phyloP scores from a whole-genome alignment of 139 green algal species.

The Chlamydomonas sphaeroides region DNA sequence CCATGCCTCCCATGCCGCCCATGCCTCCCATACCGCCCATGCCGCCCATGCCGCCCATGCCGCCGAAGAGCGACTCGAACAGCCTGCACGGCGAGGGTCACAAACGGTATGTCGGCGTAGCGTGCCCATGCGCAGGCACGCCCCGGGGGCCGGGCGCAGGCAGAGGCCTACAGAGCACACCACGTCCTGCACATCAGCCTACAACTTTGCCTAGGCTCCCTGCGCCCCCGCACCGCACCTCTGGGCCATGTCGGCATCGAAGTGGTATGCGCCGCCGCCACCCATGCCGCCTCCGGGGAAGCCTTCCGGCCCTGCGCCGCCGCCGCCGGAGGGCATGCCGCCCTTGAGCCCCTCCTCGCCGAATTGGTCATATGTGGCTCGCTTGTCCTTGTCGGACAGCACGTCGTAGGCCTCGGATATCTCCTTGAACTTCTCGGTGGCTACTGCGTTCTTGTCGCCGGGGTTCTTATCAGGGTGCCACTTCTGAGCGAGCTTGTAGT shows the following conservation, averaged over 20 bases:
- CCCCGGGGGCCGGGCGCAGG: no score
- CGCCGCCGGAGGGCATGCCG: constrained; percentile 6
- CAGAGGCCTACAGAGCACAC: no score
- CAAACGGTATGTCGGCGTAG: no score
- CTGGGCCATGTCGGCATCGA: constrained; percentile 35
- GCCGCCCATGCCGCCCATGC: constrained; percentile 31
- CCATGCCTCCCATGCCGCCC: constrained; percentile 38
- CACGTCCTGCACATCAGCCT: no score
- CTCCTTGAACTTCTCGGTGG: constrained; percentile 60
- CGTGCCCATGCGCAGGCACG: no score
- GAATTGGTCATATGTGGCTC: constrained; percentile 48
- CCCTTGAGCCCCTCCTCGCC: constrained; percentile 58
- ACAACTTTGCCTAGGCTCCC: no score
- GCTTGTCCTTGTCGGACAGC: constrained; percentile 38
- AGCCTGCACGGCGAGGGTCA: neutral
- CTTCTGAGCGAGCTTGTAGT: constrained; percentile 88
- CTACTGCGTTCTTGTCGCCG: constrained; percentile 53
- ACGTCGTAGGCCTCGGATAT: constrained; percentile 51
- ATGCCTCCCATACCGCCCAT: constrained; percentile 48
- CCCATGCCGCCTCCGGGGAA: constrained; percentile 17
- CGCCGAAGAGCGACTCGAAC: constrained; percentile 35
- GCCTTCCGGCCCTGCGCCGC: neutral
- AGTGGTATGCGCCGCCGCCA: constrained; percentile 39
- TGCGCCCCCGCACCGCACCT: no score
- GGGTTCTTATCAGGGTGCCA: constrained; percentile 80